Evolutionary conservation across 179 eudicot genomes (phyloP).

Genomic region (Heliamphora pulchella): DNA sequence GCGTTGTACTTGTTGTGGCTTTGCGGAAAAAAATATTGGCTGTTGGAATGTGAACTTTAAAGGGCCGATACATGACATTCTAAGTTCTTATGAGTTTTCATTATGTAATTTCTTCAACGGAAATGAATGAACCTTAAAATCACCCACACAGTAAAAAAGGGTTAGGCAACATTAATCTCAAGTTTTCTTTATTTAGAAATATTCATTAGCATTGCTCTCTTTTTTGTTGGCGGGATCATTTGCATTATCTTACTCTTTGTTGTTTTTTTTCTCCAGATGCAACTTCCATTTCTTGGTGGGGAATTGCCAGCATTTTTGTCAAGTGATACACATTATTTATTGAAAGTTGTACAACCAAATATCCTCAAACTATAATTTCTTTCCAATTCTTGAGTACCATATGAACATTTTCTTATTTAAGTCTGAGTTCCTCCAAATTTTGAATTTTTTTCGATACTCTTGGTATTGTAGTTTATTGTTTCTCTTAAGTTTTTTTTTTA

Average conservation of each 20-base stretch:
- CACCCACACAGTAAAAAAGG: not conserved
- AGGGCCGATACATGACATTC: not conserved
- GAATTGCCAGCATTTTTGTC: conserved; percentile 65
- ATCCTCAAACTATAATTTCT: not conserved
- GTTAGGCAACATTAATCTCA: not conserved
- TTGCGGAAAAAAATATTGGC: not conserved
- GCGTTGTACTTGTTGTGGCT: no score
- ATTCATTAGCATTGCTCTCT: not conserved
- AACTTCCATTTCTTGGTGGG: conserved; percentile 82
- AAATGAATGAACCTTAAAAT: not conserved
- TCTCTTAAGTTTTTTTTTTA: no score
- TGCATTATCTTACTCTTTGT: not conserved
- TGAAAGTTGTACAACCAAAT: conserved; percentile 47
- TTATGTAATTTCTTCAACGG: not conserved
- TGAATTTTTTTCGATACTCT: no score
- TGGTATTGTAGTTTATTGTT: no score
- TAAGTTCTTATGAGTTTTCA: not conserved
- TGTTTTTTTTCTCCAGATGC: conserved; percentile 23
- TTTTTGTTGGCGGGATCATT: not conserved
- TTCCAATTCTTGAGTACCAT: not conserved
- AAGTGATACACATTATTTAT: conserved; percentile 77
- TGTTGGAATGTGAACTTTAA: not conserved
- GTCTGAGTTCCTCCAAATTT: no score
- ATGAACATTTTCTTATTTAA: no score
- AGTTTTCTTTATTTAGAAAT: not conserved